Evolutionary conservation across 202 grass and related monocot genomes (phyloP), one percentile per base, ranked within the genome.

Genomic region (Zizania palustris): DNA sequence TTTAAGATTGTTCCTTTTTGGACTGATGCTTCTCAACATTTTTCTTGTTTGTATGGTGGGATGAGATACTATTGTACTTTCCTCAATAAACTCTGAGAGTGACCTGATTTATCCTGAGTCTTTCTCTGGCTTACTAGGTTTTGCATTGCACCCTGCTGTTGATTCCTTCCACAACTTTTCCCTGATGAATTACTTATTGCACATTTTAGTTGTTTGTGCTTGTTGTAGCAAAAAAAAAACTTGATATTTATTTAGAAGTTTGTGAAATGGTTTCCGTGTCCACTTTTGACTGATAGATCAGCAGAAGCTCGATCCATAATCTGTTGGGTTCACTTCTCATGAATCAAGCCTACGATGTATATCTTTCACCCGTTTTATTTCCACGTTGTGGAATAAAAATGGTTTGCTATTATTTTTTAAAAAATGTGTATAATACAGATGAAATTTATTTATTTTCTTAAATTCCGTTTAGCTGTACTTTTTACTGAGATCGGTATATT

Each of bases 1-100:
- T 48, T 63, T 37, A 41, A 41, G 33, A 67, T 55, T 44, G 36
- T 54, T 53, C 44, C 5, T 42, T 49, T 71, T 63, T 16, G 28
- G 28, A 18, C 18, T 72, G 49, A 54, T 44, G 39, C 63, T 66
- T 20, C 56, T 50, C 44, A 71, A 5, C 8, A 40, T 71, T 62
- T 62, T 61, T 50, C 43, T 79, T 79, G 10, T 79, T 59, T 60
- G 41, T 46, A 45, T 7, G 20, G 13, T 11, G 34, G 4, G 21
- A 35, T 4, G 14, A 82, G 6, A 49, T 41, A 40, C 12, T 82
- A 35, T 50, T 19, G 67, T 60, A 34, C 21, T 56, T 77, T 46
- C 40, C 10, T 9, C 28, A 28, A 58, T 49, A 5, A 75, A 51
- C 13, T 69, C n/a, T 62, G 35, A 62, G 58, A 19, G 42, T 61